Conservation (phyloP, 1,284 basidiomycete species). For the Xerocomus amazonicus region DNA sequence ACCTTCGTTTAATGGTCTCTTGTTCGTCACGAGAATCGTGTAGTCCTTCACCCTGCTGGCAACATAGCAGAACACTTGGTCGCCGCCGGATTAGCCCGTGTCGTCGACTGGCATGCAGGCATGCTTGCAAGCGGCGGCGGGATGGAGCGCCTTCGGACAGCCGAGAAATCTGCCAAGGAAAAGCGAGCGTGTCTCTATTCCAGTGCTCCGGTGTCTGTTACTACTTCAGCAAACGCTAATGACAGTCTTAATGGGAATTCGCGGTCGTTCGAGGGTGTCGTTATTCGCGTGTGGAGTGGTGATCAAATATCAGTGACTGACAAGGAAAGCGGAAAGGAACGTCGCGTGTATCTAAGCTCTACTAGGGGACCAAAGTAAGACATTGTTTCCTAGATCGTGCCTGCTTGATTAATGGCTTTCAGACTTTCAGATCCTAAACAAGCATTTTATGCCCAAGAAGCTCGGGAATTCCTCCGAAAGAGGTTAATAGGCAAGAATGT, state of each 20-base stretch:
- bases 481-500: conserved; percentile 89
- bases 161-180: conserved; percentile 85
- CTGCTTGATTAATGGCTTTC: conserved; percentile 11
- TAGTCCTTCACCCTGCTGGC: conserved; percentile 87
- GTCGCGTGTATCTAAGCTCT: conserved; percentile 85
- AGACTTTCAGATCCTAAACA: conserved; percentile 83
- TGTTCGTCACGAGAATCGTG: not conserved
- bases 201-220: conserved; percentile 37
- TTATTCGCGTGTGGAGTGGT: conserved; percentile 87
- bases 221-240: conserved; percentile 41
- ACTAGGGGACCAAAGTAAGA: conserved; percentile 80
- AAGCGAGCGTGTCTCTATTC: conserved; percentile 80
- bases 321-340: conserved; percentile 73
- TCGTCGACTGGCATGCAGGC: conserved; percentile 98
- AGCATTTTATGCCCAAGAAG: conserved; percentile 87
- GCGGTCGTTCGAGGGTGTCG: conserved; percentile 76
- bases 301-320: conserved; percentile 86
- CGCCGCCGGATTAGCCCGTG: conserved; percentile 80
- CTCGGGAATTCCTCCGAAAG: conserved; percentile 88
- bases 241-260: conserved; percentile 26
- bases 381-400: not conserved
- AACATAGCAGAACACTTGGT: conserved; percentile 93
- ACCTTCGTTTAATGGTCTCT: not conserved
- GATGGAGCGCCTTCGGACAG: conserved; percentile 83
- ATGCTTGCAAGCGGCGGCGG: conserved; percentile 79